A percentile compares a stretch with the other conserved stretches of the same genome.
These are phyloP conservation scores for Cyberlindnera lachancei DNA, from an alignment of 805 yeast species.

Conservation along the genomic window DNA sequence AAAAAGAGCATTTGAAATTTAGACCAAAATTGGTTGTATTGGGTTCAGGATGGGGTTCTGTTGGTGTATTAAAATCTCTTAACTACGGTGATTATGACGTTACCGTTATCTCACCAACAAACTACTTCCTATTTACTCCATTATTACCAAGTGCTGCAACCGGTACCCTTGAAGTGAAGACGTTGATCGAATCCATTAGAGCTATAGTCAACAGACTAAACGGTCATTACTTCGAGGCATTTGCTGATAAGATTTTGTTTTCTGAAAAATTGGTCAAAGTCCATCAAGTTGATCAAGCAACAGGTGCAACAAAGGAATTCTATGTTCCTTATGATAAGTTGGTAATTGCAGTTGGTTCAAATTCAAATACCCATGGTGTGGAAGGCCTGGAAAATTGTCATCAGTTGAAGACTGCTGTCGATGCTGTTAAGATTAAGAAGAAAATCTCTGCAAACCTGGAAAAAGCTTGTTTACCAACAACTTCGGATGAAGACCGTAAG, in stretches of 20 bases:
- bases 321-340: constrained; percentile 68
- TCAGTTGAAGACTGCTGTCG: constrained; percentile 59
- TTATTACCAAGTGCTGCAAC: constrained; percentile 65
- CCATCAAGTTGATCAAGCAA: constrained; percentile 32
- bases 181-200: constrained; percentile 58
- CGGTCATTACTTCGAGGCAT: constrained; percentile 59
- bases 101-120: constrained; percentile 61
- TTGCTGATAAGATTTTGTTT: constrained; percentile 51
- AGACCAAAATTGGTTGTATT: constrained; percentile 54
- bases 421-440: constrained; percentile 48
- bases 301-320: constrained; percentile 36
- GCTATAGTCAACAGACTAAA: constrained; percentile 41
- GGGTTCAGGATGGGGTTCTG: constrained; percentile 72
- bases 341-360: constrained; percentile 63
- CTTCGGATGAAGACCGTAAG: constrained; percentile 55
- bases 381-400: constrained; percentile 57
- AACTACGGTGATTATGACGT: constrained; percentile 52
- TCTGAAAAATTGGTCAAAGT: constrained; percentile 52
- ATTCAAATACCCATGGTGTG: constrained; percentile 64
- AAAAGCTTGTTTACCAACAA: constrained; percentile 57
- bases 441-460: constrained; percentile 51
- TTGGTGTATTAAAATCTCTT: constrained; percentile 45
- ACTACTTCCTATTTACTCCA: constrained; percentile 64
- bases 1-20: constrained; percentile 35
- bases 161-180: constrained; percentile 59